Evolutionary conservation across 441 rosid species (phyloP).

Genomic region (Iberis amara): DNA sequence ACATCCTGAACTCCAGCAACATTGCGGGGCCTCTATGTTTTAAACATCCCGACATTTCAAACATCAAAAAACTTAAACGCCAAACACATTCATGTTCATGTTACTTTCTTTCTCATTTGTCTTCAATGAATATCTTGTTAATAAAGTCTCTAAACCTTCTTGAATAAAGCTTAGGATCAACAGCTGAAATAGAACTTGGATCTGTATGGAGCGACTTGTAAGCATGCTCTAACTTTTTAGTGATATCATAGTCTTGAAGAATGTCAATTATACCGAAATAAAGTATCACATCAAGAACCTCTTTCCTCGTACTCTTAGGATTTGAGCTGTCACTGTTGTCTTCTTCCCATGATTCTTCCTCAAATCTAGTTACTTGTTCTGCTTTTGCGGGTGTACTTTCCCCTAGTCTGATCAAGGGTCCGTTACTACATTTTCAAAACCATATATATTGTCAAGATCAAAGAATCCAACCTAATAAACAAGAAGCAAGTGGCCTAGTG

Average conservation of each 20-base stretch:
- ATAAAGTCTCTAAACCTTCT: slow-evolving; percentile 37
- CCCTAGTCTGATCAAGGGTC: slow-evolving; percentile 33
- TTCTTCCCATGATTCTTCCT: slow-evolving; percentile 26
- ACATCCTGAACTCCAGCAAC: slow-evolving; percentile 23
- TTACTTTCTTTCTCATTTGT: slow-evolving; percentile 20
- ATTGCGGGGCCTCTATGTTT: slow-evolving; percentile 23
- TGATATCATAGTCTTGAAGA: slow-evolving; percentile 38
- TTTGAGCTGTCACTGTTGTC: slow-evolving; percentile 14
- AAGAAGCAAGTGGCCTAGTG: no score
- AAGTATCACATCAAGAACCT: slow-evolving; percentile 28
- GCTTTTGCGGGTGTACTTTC: slow-evolving; percentile 40
- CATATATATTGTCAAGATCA: neutral
- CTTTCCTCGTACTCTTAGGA: slow-evolving; percentile 11
- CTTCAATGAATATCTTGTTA: slow-evolving; percentile 34
- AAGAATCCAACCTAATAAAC: no score
- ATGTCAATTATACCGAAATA: slow-evolving; percentile 39
- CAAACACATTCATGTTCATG: neutral
- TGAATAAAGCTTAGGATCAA: slow-evolving; percentile 39
- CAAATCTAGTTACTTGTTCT: slow-evolving; percentile 29
- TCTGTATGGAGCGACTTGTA: slow-evolving; percentile 37
- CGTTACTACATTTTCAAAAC: slow-evolving; percentile 23
- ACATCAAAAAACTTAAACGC: slow-evolving; percentile 8
- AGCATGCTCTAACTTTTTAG: slow-evolving; percentile 37
- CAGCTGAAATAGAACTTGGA: slow-evolving; percentile 37
- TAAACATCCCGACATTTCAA: slow-evolving; percentile 12